Percentiles rank a stretch among this genome's conserved stretches.
Evolutionary conservation across 2,329 filamentous ascomycete species (phyloP).

Genomic region (Nemania bipapillata): DNA sequence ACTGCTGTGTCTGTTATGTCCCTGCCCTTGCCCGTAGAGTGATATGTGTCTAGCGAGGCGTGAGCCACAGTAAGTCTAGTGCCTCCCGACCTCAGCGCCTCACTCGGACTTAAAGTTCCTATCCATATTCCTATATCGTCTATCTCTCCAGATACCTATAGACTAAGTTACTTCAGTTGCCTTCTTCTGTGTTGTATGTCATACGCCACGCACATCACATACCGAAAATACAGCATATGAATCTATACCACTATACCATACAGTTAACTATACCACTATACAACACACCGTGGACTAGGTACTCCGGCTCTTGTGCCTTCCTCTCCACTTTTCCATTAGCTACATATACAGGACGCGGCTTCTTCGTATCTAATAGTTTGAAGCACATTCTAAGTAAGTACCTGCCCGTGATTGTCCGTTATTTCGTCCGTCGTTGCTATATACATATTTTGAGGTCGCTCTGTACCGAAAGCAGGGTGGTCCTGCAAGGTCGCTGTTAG

Average conservation of each 20-base stretch:
- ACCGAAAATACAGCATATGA: no score
- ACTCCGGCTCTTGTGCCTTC: not conserved
- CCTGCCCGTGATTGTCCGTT: not conserved
- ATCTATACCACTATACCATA: no score
- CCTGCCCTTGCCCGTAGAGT: no score
- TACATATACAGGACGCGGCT: not conserved
- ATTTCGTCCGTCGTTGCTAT: not conserved
- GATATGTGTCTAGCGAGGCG: no score
- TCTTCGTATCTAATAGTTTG: not conserved
- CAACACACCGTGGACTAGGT: not conserved
- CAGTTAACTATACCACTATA: no score
- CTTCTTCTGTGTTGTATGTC: not conserved
- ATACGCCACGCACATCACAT: slow-evolving; percentile 4
- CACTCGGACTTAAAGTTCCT: not conserved
- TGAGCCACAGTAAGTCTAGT: no score
- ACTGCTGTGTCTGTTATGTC: no score
- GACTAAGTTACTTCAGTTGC: not conserved
- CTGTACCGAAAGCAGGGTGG: no score
- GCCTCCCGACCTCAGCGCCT: no score
- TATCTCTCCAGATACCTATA: not conserved
- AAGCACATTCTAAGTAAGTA: not conserved
- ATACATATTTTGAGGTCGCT: not conserved
- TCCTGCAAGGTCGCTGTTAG: no score
- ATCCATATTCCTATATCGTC: not conserved
- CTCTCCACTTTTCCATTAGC: slow-evolving; percentile 8